Conservation (phyloP, 495 filamentous ascomycete genomes). For the Lepraria neglecta region DNA sequence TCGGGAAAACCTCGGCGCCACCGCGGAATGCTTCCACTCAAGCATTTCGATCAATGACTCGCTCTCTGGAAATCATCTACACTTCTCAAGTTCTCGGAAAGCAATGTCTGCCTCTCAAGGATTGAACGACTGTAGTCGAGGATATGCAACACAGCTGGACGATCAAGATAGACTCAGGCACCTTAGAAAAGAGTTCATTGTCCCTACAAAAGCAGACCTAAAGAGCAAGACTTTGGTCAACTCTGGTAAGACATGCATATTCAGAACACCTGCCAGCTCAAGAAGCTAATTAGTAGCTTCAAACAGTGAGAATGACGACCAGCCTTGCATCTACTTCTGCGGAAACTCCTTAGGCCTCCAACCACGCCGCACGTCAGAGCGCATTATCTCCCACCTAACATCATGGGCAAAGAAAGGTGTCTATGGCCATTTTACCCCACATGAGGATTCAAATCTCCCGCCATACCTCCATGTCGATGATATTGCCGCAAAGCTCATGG, state of each 20-base stretch:
- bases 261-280: not conserved
- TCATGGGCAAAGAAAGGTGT: conserved; percentile 95
- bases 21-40: conserved; percentile 5
- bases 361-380: conserved; percentile 61
- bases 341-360: conserved; percentile 96
- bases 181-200: conserved; percentile 71
- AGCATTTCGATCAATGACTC: too few species aligned
- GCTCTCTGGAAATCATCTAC: not conserved
- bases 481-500: conserved; percentile 62
- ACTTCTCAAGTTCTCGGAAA: not conserved
- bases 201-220: conserved; percentile 74
- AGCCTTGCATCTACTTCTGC: conserved; percentile 74
- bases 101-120: conserved; percentile 11
- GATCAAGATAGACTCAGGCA: conserved; percentile 58
- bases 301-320: conserved; percentile 30
- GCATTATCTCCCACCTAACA: conserved; percentile 69
- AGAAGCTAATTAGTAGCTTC: conserved; percentile 22
- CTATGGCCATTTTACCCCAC: conserved; percentile 81
- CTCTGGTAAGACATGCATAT: conserved; percentile 33
- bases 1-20: not conserved
- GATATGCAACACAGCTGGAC: conserved; percentile 63
- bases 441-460: conserved; percentile 65
- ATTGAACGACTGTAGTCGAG: not conserved
- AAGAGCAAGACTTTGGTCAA: conserved; percentile 54
- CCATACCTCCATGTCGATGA: conserved; percentile 79